Evolutionary conservation across 495 filamentous ascomycete species (phyloP), one percentile per base, ranked within the genome.

Genomic region (Polyplosphaeria fusca): DNA sequence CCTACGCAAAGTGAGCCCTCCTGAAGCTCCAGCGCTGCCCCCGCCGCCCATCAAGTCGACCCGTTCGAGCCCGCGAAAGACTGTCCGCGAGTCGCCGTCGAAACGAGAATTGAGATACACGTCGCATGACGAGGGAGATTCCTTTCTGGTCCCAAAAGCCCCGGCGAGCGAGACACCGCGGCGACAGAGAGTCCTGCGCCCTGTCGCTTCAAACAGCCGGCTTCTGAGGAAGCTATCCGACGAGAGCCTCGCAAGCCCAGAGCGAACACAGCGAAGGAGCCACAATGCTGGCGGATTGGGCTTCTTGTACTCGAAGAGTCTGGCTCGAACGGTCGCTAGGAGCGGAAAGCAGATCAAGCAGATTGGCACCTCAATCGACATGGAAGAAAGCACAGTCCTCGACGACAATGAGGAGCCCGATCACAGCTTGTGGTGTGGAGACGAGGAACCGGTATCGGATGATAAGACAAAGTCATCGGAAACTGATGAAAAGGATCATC

Each of bases 361-460:
- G 52, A 19, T 22, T 32, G 46, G 20, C 4, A 5, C 5, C 16
- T 13, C 32, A 27, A 22, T 32, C 9, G 35, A 28, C n/a, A 3
- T 24, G 24, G 44, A 47, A 13, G 26, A 50, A 43, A 42, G 47
- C 46, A 47, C 35, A 26, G 45, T 42, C 13, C 4, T 52, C 4
- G 60, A 41, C n/a, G 60, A 54, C 26, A 32, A 51, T 22, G 55
- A 64, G 35, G 57, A 58, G 20, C 47, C 58, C 28, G 68, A 69
- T 51, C 55, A 66, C 40, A 71, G 63, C 44, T 16, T 71, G 2
- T 66, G 58, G 58, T 71, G 66, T 55, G 56, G 51, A 18, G 55
- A 58, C 47, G 62, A 62, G n/a, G 68, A 69, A 22, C 54, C 58
- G 12, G 28, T 13, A 14, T 43, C 37, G 14, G 23, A 58, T 25